These are phyloP conservation scores for Cladosporium phlei DNA, from an alignment of 2,329 filamentous ascomycete species.

Conservation along the genomic window DNA sequence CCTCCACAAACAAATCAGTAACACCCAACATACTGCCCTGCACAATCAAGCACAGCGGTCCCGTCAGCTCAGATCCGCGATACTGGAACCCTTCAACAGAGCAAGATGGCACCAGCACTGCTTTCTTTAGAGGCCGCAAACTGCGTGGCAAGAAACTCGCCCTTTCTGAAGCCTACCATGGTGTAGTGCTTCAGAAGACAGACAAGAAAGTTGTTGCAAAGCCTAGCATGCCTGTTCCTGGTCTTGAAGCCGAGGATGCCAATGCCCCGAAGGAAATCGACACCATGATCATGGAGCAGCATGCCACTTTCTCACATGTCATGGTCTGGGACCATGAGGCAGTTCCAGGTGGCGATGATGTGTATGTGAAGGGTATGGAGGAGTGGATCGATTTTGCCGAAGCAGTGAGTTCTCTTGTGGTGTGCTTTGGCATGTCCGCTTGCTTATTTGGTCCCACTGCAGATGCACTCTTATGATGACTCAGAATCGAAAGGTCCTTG, in stretches of 20 bases:
- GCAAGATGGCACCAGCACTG: conserved; percentile 32
- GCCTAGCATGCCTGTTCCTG: conserved; percentile 1
- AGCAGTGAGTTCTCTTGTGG: conserved; percentile 50
- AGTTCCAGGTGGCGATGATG: conserved; percentile 59
- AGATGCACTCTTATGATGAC: conserved; percentile 17
- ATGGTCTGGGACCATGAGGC: conserved; percentile 81
- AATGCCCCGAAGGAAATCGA: conserved; percentile 35
- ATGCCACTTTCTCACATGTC: conserved; percentile 67
- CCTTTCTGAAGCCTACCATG: conserved; percentile 67
- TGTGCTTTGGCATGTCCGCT: background rate
- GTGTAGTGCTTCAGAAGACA: conserved; percentile 25
- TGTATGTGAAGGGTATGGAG: conserved; percentile 67
- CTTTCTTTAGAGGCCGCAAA: conserved; percentile 76
- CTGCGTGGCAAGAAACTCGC: conserved; percentile 62
- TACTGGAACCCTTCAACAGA: conserved; percentile 62
- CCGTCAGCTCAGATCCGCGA: conserved; percentile 56
- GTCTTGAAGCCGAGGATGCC: conserved; percentile 1
- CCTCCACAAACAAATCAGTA: conserved; percentile 33
- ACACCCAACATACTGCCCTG: conserved; percentile 74
- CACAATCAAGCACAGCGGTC: conserved; percentile 71
- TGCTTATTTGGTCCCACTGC: background rate
- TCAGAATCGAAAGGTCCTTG: background rate
- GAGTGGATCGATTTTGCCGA: conserved; percentile 77
- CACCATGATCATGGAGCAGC: conserved; percentile 55
- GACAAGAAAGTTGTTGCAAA: conserved; percentile 14